Evolutionary conservation across 306 rosid genomes (phyloP).

Genomic region (Aeschynomene evenia): DNA sequence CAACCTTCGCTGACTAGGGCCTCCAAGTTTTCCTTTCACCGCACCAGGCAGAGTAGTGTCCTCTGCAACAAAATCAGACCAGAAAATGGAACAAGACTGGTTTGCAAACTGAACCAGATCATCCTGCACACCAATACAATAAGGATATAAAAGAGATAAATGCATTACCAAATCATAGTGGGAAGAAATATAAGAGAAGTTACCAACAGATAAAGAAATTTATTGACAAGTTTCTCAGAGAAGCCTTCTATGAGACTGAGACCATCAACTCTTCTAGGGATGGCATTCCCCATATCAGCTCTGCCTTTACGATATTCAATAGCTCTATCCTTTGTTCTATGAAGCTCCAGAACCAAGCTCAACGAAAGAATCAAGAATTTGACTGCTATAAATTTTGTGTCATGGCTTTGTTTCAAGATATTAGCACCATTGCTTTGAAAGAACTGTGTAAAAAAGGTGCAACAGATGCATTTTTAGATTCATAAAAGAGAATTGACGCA

Average conservation of each 20-base stretch:
- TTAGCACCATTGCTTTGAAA: constrained; percentile 46
- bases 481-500: constrained; percentile 13
- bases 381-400: constrained; percentile 44
- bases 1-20: constrained; percentile 94
- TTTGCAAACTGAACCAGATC: constrained; percentile 69
- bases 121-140: constrained; percentile 54
- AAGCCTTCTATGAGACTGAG: constrained; percentile 41
- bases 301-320: constrained; percentile 40
- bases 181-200: constrained; percentile 18
- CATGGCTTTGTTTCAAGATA: constrained; percentile 54
- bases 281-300: constrained; percentile 34
- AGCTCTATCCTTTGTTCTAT: constrained; percentile 57
- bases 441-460: constrained; percentile 53
- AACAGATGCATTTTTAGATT: constrained; percentile 23
- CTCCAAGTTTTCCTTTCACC: constrained; percentile 94
- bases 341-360: constrained; percentile 81
- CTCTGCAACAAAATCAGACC: constrained; percentile 45
- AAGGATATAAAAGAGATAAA: constrained; percentile 26
- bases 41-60: constrained; percentile 66
- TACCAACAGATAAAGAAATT: constrained; percentile 65
- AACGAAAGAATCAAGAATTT: constrained; percentile 69
- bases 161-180: constrained; percentile 16
- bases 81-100: constrained; percentile 69
- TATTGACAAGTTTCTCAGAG: constrained; percentile 50
- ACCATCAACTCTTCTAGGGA: constrained; percentile 38